Conservation (phyloP, 2,329 filamentous ascomycete genomes). For the Monilinia vaccinii-corymbosi region DNA sequence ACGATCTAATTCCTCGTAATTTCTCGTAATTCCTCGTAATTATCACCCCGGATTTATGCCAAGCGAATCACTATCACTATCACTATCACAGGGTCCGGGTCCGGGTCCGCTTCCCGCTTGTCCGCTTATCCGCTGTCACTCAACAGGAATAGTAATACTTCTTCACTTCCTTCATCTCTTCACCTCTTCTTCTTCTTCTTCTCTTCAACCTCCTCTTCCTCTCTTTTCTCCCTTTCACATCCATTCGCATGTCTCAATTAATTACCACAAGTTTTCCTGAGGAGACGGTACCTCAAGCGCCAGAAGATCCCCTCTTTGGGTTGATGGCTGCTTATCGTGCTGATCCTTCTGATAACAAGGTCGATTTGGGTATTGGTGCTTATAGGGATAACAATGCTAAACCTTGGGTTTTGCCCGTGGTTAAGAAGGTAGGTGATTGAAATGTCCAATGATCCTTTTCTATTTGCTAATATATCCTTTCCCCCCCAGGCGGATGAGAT, state of each 20-base stretch:
- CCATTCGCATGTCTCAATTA: slow-evolving; percentile 55
- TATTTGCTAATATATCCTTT: background rate
- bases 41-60: slow-evolving; percentile 12
- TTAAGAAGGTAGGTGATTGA: slow-evolving; percentile 78
- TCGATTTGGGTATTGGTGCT: slow-evolving; percentile 85
- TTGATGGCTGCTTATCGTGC: slow-evolving; percentile 80
- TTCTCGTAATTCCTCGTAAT: too few species aligned
- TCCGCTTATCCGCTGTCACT: too few species aligned
- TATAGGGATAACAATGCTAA: slow-evolving; percentile 94
- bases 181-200: slow-evolving; percentile 7
- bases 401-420: slow-evolving; percentile 93
- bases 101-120: too few species aligned
- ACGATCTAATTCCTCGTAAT: too few species aligned
- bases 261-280: slow-evolving; percentile 60
- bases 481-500: slow-evolving; percentile 71
- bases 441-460: background rate
- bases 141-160: too few species aligned
- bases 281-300: slow-evolving; percentile 75
- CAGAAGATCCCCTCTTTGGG: slow-evolving; percentile 91
- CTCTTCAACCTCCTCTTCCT: background rate
- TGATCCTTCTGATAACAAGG: slow-evolving; percentile 69
- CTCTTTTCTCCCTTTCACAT: slow-evolving; percentile 36
- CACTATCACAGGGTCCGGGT: too few species aligned
- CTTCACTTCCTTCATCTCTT: too few species aligned
- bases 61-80: slow-evolving; percentile 5